These are phyloP conservation scores for Penicillium arizonense DNA, from an alignment of 495 filamentous ascomycete species.

Conservation along the genomic window DNA sequence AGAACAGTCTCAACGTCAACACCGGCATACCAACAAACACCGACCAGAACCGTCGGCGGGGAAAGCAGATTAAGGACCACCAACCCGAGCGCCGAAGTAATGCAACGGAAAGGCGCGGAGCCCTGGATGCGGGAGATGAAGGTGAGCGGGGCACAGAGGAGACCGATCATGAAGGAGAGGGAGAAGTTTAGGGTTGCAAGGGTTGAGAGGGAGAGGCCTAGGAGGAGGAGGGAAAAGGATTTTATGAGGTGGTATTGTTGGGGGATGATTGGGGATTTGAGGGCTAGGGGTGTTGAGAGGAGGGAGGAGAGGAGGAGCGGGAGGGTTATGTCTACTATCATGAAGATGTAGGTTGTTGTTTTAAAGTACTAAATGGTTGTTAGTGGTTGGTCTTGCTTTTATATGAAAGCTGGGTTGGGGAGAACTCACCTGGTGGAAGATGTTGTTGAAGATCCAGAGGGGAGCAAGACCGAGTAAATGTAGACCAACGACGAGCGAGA, in stretches of 20 bases:
- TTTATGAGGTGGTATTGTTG: conserved; percentile 79
- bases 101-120: conserved; percentile 19
- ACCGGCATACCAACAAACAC: conserved; percentile 49
- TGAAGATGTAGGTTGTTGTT: conserved; percentile 48
- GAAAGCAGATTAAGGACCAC: conserved; percentile 57
- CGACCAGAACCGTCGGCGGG: conserved; percentile 62
- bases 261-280: conserved; percentile 53
- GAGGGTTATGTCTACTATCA: conserved; percentile 56
- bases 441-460: conserved; percentile 82
- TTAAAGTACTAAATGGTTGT: conserved; percentile 50
- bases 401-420: neutral
- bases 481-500: conserved; percentile 65
- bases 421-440: conserved; percentile 58
- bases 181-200: conserved; percentile 97
- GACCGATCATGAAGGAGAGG: conserved; percentile 80
- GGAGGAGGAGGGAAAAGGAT: conserved; percentile 85
- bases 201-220: conserved; percentile 87
- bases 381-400: conserved; percentile 13
- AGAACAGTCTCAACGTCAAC: conserved; percentile 56
- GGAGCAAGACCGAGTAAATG: conserved; percentile 82
- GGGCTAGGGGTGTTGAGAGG: conserved; percentile 49
- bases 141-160: conserved; percentile 71
- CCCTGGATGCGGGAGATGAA: conserved; percentile 59
- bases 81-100: conserved; percentile 24
- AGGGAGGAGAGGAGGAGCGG: conserved; percentile 54